A percentile compares a stretch with the other conserved stretches of the same genome.
Evolutionary conservation across 176 grass and related monocot species (phyloP).

Genomic region (Rhipidocladum racemiflorum): DNA sequence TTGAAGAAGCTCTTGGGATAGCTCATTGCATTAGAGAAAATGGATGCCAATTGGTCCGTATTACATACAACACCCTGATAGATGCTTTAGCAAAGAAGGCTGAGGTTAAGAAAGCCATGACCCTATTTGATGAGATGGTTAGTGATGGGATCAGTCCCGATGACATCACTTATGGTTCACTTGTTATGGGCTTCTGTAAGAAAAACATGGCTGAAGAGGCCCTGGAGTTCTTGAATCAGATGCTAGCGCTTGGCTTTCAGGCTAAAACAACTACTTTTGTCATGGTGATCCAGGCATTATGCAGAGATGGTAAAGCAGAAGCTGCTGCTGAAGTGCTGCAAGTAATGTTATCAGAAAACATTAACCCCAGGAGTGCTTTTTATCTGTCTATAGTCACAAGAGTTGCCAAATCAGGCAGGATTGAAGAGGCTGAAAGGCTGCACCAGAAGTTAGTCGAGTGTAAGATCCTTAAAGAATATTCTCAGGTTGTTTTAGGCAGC

Average conservation of each 20-base stretch:
- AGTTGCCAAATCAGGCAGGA: conserved; percentile 49
- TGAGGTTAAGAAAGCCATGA: conserved; percentile 46
- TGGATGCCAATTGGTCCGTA: conserved; percentile 52
- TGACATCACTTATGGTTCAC: conserved; percentile 64
- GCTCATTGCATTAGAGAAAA: conserved; percentile 51
- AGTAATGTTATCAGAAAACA: conserved; percentile 48
- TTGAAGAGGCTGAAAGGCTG: conserved; percentile 49
- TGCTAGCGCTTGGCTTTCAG: conserved; percentile 50
- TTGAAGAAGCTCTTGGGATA: conserved; percentile 57
- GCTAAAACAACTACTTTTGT: conserved; percentile 63
- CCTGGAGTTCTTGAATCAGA: conserved; percentile 50
- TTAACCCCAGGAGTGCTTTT: conserved; percentile 35
- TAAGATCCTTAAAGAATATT: conserved; percentile 50
- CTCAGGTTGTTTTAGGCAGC: conserved; percentile 16
- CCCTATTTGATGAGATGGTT: conserved; percentile 65
- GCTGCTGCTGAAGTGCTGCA: conserved; percentile 50
- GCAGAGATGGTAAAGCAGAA: conserved; percentile 53
- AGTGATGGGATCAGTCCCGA: conserved; percentile 56
- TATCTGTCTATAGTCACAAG: conserved; percentile 53
- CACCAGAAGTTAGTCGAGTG: conserved; percentile 39
- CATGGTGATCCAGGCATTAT: conserved; percentile 60
- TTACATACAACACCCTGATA: conserved; percentile 74
- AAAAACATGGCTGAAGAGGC: conserved; percentile 53
- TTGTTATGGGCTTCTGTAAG: conserved; percentile 73
- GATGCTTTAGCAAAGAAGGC: conserved; percentile 70